Evolutionary conservation across 495 filamentous ascomycete genomes (phyloP).

Genomic region (Friedmanniomyces endolithicus): DNA sequence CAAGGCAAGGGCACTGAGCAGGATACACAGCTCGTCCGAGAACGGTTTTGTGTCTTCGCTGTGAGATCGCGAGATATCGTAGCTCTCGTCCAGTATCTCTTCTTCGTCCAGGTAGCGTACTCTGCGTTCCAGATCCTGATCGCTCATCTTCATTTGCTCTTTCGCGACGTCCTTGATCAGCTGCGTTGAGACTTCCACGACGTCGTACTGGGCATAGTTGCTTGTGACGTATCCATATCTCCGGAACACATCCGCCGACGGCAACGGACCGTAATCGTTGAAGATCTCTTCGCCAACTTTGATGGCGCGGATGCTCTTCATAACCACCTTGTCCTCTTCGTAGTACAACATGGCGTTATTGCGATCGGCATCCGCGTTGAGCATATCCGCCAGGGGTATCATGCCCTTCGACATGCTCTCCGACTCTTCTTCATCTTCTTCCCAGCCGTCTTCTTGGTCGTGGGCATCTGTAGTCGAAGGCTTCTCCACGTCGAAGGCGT

Average conservation of each 20-base stretch:
- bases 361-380: conserved; percentile 79
- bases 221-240: conserved; percentile 80
- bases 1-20: conserved; percentile 37
- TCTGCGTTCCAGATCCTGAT: conserved; percentile 26
- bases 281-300: conserved; percentile 64
- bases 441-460: conserved; percentile 45
- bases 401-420: conserved; percentile 59
- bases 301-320: conserved; percentile 56
- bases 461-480: conserved; percentile 36
- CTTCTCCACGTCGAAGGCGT: conserved; percentile 73
- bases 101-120: conserved; percentile 39
- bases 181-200: conserved; percentile 58
- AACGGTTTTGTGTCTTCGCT: conserved; percentile 28
- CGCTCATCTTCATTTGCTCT: conserved; percentile 30
- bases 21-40: conserved; percentile 38
- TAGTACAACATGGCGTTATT: conserved; percentile 66
- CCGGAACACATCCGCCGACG: conserved; percentile 68
- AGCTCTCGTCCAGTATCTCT: conserved; percentile 44
- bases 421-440: conserved; percentile 49
- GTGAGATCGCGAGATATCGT: conserved; percentile 36
- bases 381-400: conserved; percentile 84
- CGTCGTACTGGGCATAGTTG: conserved; percentile 65
- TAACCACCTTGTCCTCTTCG: conserved; percentile 49
- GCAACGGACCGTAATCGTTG: conserved; percentile 82
- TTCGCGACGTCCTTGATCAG: conserved; percentile 43